Percentiles rank a stretch among this genome's conserved stretches.
Conservation (phyloP, 352 stramenopile genomes). For the Phytophthora sp. region DNA sequence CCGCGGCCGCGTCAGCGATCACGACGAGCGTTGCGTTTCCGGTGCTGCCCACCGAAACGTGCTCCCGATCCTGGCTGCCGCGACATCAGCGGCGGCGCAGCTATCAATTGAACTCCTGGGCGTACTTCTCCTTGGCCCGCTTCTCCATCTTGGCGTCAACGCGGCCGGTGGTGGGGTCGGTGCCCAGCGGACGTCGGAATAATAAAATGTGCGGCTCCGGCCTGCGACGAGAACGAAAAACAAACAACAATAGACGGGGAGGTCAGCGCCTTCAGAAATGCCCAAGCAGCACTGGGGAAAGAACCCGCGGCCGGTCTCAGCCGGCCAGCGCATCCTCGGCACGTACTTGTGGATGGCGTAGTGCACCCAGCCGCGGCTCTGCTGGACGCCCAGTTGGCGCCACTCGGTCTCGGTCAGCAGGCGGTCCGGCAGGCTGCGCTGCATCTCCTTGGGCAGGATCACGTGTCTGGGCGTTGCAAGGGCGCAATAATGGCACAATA, state of each 20-base stretch:
- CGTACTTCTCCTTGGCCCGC: conserved; percentile 97
- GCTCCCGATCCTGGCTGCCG: not conserved
- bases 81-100: too few relatives aligned
- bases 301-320: not conserved
- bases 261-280: conserved; percentile 7
- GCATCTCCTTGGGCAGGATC: conserved; percentile 98
- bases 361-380: conserved; percentile 98
- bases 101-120: conserved; percentile 81
- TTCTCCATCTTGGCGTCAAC: conserved; percentile 95
- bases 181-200: conserved; percentile 97
- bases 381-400: conserved; percentile 97
- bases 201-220: conserved; percentile 99
- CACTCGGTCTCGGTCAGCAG: conserved; percentile 97
- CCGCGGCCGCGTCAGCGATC: not conserved
- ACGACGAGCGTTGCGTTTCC: conserved; percentile 18
- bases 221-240: conserved; percentile 43
- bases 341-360: conserved; percentile 98
- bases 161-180: conserved; percentile 94
- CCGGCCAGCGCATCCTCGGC: not conserved
- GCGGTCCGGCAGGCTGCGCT: conserved; percentile 95
- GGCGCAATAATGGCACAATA: not conserved
- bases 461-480: conserved; percentile 80
- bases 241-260: conserved; percentile 11
- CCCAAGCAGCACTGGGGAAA: not conserved
- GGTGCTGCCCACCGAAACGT: conserved; percentile 17